Evolutionary conservation across 179 eudicot species (phyloP), one percentile per base, ranked within the genome.

Genomic region (Patellifolia procumbens): DNA sequence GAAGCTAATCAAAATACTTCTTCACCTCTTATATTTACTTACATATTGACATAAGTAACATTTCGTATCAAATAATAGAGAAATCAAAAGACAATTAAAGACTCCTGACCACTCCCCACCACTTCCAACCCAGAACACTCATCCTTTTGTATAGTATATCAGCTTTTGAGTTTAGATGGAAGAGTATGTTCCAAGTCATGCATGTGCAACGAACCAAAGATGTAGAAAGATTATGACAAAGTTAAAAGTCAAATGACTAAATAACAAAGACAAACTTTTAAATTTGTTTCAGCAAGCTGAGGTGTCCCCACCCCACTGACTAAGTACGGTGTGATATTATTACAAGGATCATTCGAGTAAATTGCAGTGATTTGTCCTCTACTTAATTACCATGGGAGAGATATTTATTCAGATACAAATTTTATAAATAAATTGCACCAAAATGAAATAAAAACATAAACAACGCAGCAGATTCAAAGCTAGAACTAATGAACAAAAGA

Each of bases 381-480:
- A 48, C 19, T 48, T 37, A 37, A 37, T 7, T 37, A 37, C 5
- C 43, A 39, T 39, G 6, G 9, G 60, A 28, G 7, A 31, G 6
- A 69, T 5, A 13, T 45, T 69, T 42, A 22, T 31, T 68, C 69
- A 43, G 59, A 39, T 56, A 7, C 61, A 4, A 28, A 20, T 7
- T 24, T 12, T 34, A 26, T 58, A 58, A 37, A 34, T 6, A 34
- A 68, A 24, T 67, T 74, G 20, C 53, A 61, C 15, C 4, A 9
- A 56, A 16, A 35, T 26, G 7, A 13, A 1, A 1, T 31, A 60
- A 60, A 7, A 12, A 37, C 13, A n/a, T 34, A 34, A 34, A 15
- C 1, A 29, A 59, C 37, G 72, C 80, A 80, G 73, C 79, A 70
- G 79, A 75, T 75, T 70, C 76, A 75, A 76, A 53, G 72, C 58